Conservation (phyloP, 2,329 filamentous ascomycete species). For the Diaporthe vaccinii region DNA sequence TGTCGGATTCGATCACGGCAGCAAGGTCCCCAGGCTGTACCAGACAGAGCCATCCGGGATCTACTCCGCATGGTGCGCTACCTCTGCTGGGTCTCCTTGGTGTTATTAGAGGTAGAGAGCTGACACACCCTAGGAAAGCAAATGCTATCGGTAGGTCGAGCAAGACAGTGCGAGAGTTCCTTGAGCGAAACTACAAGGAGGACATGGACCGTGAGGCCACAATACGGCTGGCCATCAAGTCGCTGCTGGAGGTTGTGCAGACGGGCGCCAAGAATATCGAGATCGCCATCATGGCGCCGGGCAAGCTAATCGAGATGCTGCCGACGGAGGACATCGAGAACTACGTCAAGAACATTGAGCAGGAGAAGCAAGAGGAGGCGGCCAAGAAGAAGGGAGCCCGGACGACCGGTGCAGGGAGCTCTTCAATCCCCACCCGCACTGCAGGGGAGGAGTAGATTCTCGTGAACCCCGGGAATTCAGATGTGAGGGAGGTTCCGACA, state of each 20-base stretch:
- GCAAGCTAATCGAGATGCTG: conserved; percentile 91
- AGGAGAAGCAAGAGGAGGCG: conserved; percentile 99
- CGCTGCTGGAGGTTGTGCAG: conserved; percentile 96
- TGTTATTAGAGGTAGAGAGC: conserved; percentile 3
- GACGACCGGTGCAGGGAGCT: conserved; percentile 76
- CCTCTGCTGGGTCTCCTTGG: conserved; percentile 38
- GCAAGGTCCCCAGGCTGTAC: conserved; percentile 89
- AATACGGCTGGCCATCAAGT: conserved; percentile 98
- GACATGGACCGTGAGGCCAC: conserved; percentile 97
- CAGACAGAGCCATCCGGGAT: conserved; percentile 99
- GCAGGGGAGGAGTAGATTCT: conserved; percentile 49
- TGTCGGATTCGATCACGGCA: conserved; percentile 97
- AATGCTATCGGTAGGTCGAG: conserved; percentile 98
- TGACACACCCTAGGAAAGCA: conserved; percentile 81
- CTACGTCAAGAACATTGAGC: conserved; percentile 99
- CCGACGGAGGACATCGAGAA: conserved; percentile 95
- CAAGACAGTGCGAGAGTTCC: conserved; percentile 98
- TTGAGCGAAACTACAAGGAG: conserved; percentile 99
- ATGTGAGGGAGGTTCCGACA: neutral
- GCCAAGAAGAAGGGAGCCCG: conserved; percentile 94
- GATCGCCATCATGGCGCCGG: conserved; percentile 97
- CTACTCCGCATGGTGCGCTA: conserved; percentile 92
- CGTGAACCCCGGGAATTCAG: neutral
- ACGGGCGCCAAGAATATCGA: conserved; percentile 99
- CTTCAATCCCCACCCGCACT: conserved; percentile 80